Percentiles rank a stretch among this genome's conserved stretches.
Conservation (phyloP, 331 rosid genomes). For the Spiraea crenata region DNA sequence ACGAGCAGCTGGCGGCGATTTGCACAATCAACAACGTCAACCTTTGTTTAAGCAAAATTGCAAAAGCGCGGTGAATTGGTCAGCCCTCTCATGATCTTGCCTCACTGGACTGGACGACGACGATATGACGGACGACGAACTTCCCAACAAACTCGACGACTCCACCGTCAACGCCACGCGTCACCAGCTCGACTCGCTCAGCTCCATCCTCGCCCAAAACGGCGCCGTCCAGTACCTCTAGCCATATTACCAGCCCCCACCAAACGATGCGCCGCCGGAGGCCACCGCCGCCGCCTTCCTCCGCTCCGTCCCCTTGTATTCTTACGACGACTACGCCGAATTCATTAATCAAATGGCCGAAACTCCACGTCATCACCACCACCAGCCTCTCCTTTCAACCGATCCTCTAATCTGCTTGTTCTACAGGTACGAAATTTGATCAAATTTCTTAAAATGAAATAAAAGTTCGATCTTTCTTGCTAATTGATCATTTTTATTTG, state of each 20-base stretch:
- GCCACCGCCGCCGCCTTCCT: constrained; percentile 34
- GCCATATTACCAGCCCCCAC: constrained; percentile 11
- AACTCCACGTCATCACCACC: constrained; percentile 12
- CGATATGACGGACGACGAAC: constrained; percentile 37
- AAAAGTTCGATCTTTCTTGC: background rate
- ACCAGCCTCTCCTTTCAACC: constrained; percentile 49
- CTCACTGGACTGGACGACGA: background rate
- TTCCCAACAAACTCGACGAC: constrained; percentile 39
- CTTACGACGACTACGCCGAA: constrained; percentile 50
- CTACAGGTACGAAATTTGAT: constrained; percentile 35
- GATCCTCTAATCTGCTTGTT: constrained; percentile 67
- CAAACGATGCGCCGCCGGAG: constrained; percentile 20
- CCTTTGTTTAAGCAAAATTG: background rate
- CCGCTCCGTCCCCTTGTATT: constrained; percentile 43
- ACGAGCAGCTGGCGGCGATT: too few relatives aligned
- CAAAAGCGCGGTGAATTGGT: too few relatives aligned
- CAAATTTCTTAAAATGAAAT: background rate
- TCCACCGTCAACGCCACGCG: constrained; percentile 35
- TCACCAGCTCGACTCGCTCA: constrained; percentile 43
- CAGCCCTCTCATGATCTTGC: constrained; percentile 8
- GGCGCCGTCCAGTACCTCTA: constrained; percentile 44
- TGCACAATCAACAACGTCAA: too few relatives aligned
- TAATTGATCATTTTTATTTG: background rate
- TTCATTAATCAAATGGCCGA: constrained; percentile 44
- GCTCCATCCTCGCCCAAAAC: constrained; percentile 44